phyloP scores from a whole-genome alignment of 768 basidiomycete genomes.

The Agaricus bisporus region DNA sequence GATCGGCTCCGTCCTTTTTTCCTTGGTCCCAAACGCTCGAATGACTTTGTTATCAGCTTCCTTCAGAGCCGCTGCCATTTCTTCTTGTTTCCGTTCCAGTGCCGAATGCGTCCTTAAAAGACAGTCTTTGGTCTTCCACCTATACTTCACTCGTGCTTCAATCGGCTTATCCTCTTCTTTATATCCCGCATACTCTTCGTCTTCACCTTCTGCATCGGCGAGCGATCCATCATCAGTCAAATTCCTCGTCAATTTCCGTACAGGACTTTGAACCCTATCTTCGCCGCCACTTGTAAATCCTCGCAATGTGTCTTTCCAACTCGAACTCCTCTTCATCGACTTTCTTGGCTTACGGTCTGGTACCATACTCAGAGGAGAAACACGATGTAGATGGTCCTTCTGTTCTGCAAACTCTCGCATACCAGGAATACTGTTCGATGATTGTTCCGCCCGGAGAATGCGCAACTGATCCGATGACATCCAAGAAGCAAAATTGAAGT shows the following conservation, averaged over 20 bases:
- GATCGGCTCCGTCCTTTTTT: conserved; percentile 43
- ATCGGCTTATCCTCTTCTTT: conserved; percentile 74
- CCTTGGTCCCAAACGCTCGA: conserved; percentile 19
- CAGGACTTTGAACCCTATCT: conserved; percentile 12
- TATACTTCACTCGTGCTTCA: conserved; percentile 63
- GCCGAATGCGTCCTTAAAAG: conserved; percentile 30
- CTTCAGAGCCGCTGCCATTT: conserved; percentile 44
- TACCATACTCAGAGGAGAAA: conserved; percentile 89
- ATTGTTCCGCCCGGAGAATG: conserved; percentile 83
- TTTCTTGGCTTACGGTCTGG: conserved; percentile 53
- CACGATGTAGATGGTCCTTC: conserved; percentile 86
- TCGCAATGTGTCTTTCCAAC: conserved; percentile 56
- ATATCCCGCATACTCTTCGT: conserved; percentile 38
- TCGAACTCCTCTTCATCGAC: conserved; percentile 46
- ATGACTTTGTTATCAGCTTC: conserved; percentile 44
- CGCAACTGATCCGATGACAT: conserved; percentile 81
- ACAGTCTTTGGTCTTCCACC: conserved; percentile 21
- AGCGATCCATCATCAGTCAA: conserved; percentile 36
- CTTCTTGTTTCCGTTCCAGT: conserved; percentile 44
- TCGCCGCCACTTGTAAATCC: conserved; percentile 38
- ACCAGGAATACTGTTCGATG: conserved; percentile 72
- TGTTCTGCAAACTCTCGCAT: conserved; percentile 65
- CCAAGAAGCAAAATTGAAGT: conserved; percentile 99
- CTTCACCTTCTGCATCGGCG: conserved; percentile 51
- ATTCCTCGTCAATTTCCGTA: conserved; percentile 4